Evolutionary conservation across 1,284 basidiomycete genomes (phyloP), one percentile per base, ranked within the genome.

Genomic region (Rhizoctonia solani): DNA sequence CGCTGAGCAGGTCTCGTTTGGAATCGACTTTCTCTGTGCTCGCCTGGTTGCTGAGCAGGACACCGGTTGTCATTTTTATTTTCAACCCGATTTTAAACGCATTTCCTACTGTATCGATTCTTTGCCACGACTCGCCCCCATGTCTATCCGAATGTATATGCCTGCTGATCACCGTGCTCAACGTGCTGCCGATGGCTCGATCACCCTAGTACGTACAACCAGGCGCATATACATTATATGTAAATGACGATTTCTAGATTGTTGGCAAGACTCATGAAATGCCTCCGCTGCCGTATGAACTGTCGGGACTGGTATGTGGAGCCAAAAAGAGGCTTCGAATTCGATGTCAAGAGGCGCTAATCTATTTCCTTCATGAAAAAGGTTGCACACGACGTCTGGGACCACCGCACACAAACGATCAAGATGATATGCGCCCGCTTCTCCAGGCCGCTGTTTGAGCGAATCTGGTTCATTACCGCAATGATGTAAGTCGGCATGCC

Each of bases 401-500:
- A 59, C 56, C 42, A 49, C 11, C 56, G 56, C 16, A 59, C 56
- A 3, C 11, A 19, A 30, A 59, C 56, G 1, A 59, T 59, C 42
- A 59, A 59, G 44, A n/a, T 21, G 21, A 59, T 59, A 44, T 59
- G 56, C 29, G 56, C 25, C 5, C 56, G 56, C 8, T 59, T 47
- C 30, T 59, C 56, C 19, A 59, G 49, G 44, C 56, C 44, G 8
- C 44, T 59, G n/a, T 19, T 49, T 14, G 56, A 59, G 29, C 56
- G 56, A 16, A 29, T 49, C 19, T 47, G 42, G 44, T 59, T 59
- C 23, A 27, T 59, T 16, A n/a, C 30, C 8, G 56, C 56, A 3
- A 59, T 59, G 56, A 59, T 59, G 56, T 59, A 59, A 59, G 56
- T n/a, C n/a, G n/a, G n/a, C n/a, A n/a, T n/a, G n/a, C n/a, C 27